Evolutionary conservation across 139 green algal species (phyloP).

Genomic region (Picochlorum sp.): DNA sequence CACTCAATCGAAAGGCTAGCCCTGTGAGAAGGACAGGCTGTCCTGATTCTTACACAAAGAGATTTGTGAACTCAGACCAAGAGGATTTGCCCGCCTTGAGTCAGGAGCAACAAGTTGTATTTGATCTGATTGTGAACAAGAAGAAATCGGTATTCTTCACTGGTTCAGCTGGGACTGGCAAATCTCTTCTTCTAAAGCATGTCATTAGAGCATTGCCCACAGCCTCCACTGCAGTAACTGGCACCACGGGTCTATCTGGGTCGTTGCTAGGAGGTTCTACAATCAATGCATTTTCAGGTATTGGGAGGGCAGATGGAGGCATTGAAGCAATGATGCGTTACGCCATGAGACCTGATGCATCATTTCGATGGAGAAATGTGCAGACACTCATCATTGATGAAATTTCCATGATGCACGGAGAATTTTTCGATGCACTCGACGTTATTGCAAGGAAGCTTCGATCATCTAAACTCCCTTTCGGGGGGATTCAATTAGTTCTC

Average conservation of each 20-base stretch:
- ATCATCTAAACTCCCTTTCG: conserved; percentile 37
- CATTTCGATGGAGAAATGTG: conserved; percentile 31
- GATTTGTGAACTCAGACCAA: neutral
- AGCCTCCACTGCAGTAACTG: conserved; percentile 32
- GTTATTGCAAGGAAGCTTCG: conserved; percentile 22
- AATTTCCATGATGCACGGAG: conserved; percentile 50
- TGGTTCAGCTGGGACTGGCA: conserved; percentile 56
- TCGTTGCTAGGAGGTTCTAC: conserved; percentile 42
- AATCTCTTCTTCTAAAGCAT: conserved; percentile 50
- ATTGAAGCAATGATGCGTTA: conserved; percentile 18
- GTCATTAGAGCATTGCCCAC: conserved; percentile 29
- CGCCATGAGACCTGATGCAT: conserved; percentile 7
- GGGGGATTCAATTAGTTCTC: conserved; percentile 62
- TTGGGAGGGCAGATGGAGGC: conserved; percentile 25
- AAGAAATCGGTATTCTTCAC: conserved; percentile 52
- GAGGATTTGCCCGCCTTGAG: conserved; percentile 31
- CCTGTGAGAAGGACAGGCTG: neutral
- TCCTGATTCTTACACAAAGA: conserved; percentile 7
- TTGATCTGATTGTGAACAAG: conserved; percentile 25
- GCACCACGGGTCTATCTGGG: conserved; percentile 39
- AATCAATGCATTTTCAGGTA: conserved; percentile 50
- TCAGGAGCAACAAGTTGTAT: conserved; percentile 29
- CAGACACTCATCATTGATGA: conserved; percentile 51
- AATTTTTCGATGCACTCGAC: conserved; percentile 44
- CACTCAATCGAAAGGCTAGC: neutral